phyloP scores from a whole-genome alignment of 1,284 basidiomycete genomes.

The Naganishia cerealis region DNA sequence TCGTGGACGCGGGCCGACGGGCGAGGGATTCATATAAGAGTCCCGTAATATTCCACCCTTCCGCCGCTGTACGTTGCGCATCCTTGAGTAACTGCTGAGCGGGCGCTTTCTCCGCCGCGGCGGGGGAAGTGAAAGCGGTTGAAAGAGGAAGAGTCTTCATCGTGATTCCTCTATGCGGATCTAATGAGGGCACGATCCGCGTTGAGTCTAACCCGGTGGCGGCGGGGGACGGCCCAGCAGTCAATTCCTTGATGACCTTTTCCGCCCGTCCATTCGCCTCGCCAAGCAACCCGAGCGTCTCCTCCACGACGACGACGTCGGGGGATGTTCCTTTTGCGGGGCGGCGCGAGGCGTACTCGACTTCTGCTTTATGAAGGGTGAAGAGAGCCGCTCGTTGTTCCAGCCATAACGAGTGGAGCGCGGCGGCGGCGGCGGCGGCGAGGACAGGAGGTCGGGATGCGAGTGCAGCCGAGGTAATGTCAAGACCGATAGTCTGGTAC shows the following conservation, averaged over 20 bases:
- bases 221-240: constrained; percentile 47
- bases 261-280: constrained; percentile 68
- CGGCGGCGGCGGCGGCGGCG: constrained; percentile 59
- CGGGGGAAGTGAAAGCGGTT: constrained; percentile 4
- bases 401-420: constrained; percentile 64
- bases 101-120: constrained; percentile 42
- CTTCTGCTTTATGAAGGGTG: constrained; percentile 72
- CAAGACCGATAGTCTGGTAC: constrained; percentile 72
- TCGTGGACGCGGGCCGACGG: constrained; percentile 57
- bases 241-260: constrained; percentile 62
- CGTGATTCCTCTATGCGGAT: constrained; percentile 19
- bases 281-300: constrained; percentile 61
- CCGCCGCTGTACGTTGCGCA: constrained; percentile 64
- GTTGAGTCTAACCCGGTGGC: constrained; percentile 55
- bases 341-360: constrained; percentile 60
- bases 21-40: constrained; percentile 71
- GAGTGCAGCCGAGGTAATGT: constrained; percentile 58
- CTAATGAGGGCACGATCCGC: constrained; percentile 51
- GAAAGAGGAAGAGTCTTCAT: constrained; percentile 15
- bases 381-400: constrained; percentile 71
- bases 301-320: constrained; percentile 5
- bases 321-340: not conserved
- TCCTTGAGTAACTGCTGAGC: constrained; percentile 67
- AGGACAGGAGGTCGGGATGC: constrained; percentile 61
- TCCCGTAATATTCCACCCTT: constrained; percentile 66